Evolutionary conservation across 1,284 basidiomycete genomes (phyloP), one percentile per base, ranked within the genome.

Genomic region (Somion occarium): DNA sequence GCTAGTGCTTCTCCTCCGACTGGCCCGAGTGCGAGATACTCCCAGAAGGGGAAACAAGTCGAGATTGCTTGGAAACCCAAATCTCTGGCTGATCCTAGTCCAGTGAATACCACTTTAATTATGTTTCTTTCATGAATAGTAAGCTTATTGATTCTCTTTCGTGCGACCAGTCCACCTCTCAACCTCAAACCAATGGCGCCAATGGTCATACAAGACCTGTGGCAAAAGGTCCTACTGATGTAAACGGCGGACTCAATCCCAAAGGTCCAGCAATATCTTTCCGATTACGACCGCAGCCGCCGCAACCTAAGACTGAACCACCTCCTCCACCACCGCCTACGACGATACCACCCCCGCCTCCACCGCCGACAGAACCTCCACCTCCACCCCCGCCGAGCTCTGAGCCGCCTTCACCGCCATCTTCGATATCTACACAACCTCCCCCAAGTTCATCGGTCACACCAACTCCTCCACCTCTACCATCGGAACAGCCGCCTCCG

Each of bases 21-120:
- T 15, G 67, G 63, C 11, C 64, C 67, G 27, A 63, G 61, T 49
- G 56, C 55, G 22, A 49, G 54, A 52, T 60, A 56, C 44, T 54
- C 48, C 53, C 59, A 60, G 54, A 69, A 68, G 56, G 68, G 65
- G 44, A 69, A 70, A 54, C 65, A 69, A 53, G 64, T 66, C 41
- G 68, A 70, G 19, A 51, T 47, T 44, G 52, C 49, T 39, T 53
- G 55, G 49, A 30, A 46, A 34, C 5, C 38, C 56, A 58, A 44
- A 47, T 42, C 27, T 50, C 55, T 18, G 23, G 19, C 24, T 22
- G 41, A 27, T 25, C 26, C 19, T 19, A 49, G 34, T 25, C 48
- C 24, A 46, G 48, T 43, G 38, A 13, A 12, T 20, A 27, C 44
- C 15, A 50, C 47, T 25, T 56, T 24, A 11, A 15, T 15, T 13